A percentile compares a stretch with the other conserved stretches of the same genome.
Conservation (phyloP, 2,329 filamentous ascomycete genomes). For the Tolypocladium pustulatum region DNA sequence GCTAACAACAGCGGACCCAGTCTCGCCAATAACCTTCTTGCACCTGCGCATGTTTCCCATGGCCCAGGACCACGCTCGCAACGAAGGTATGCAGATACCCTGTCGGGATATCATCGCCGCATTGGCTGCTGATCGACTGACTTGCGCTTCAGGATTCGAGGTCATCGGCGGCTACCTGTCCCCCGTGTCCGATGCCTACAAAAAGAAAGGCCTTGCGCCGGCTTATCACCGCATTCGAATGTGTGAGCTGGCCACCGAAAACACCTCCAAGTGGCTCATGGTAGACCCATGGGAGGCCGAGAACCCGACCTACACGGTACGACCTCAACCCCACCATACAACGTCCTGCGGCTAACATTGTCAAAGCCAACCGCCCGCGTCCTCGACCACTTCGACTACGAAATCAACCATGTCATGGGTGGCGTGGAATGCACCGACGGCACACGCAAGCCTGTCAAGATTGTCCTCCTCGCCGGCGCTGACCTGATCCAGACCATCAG, state of each 20-base stretch:
- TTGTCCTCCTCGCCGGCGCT: constrained; percentile 73
- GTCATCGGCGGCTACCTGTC: constrained; percentile 62
- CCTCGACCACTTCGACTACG: constrained; percentile 81
- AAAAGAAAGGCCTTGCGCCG: constrained; percentile 26
- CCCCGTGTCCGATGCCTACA: constrained; percentile 23
- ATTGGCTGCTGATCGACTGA: not conserved
- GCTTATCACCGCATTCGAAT: constrained; percentile 45
- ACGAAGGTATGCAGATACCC: constrained; percentile 15
- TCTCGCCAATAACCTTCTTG: constrained; percentile 65
- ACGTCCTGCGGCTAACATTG: too few relatives aligned
- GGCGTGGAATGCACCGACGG: constrained; percentile 64
- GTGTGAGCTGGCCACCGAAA: constrained; percentile 71
- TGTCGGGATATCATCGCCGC: not conserved
- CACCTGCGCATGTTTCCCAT: constrained; percentile 85
- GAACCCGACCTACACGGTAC: constrained; percentile 63
- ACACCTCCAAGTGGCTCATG: constrained; percentile 66
- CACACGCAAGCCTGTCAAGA: constrained; percentile 53
- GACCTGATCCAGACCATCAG: constrained; percentile 68
- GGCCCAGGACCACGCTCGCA: constrained; percentile 66
- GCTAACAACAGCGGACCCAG: too few relatives aligned
- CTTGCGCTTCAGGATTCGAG: constrained; percentile 47
- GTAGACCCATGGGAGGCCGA: constrained; percentile 81
- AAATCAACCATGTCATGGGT: constrained; percentile 71
- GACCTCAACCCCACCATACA: too few relatives aligned
- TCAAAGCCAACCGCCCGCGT: constrained; percentile 66